phyloP scores from a whole-genome alignment of 371 early-diverging fungal species.

The Globomyces sp. region DNA sequence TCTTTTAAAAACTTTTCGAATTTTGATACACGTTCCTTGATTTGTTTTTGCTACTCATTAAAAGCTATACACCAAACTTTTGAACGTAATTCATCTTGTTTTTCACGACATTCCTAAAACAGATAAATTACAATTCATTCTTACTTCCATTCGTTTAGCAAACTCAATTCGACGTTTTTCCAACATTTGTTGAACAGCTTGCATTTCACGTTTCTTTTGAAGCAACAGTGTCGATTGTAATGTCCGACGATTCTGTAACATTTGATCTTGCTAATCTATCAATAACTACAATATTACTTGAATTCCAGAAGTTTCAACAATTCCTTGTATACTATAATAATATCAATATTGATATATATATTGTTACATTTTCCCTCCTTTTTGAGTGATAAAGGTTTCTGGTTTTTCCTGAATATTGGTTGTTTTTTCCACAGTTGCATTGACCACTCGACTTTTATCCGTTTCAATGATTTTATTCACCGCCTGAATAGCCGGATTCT shows the following conservation, averaged over 20 bases:
- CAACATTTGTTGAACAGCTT: slow-evolving; percentile 43
- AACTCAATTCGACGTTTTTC: slow-evolving; percentile 54
- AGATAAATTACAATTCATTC: too few relatives aligned
- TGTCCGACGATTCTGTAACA: slow-evolving; percentile 42
- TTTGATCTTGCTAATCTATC: slow-evolving; percentile 20
- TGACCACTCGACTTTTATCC: not conserved
- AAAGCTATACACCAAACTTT: slow-evolving; percentile 34
- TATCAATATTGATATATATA: too few relatives aligned
- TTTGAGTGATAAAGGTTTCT: slow-evolving; percentile 52
- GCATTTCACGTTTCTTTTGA: slow-evolving; percentile 56
- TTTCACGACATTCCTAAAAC: slow-evolving; percentile 45
- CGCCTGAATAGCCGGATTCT: slow-evolving; percentile 9
- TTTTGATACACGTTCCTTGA: slow-evolving; percentile 55
- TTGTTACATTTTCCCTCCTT: slow-evolving; percentile 48
- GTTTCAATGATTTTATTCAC: slow-evolving; percentile 7
- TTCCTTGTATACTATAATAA: slow-evolving; percentile 16
- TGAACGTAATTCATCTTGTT: slow-evolving; percentile 53
- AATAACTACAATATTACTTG: not conserved
- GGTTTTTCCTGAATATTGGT: slow-evolving; percentile 18
- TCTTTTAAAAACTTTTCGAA: slow-evolving; percentile 62
- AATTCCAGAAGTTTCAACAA: not conserved
- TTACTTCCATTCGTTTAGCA: slow-evolving; percentile 51
- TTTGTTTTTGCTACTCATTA: slow-evolving; percentile 51
- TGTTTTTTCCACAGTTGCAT: slow-evolving; percentile 16
- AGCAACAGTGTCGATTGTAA: slow-evolving; percentile 55